These are phyloP conservation scores for Schwanniomyces vanrijiae DNA, from an alignment of 805 yeast species.

Conservation along the genomic window DNA sequence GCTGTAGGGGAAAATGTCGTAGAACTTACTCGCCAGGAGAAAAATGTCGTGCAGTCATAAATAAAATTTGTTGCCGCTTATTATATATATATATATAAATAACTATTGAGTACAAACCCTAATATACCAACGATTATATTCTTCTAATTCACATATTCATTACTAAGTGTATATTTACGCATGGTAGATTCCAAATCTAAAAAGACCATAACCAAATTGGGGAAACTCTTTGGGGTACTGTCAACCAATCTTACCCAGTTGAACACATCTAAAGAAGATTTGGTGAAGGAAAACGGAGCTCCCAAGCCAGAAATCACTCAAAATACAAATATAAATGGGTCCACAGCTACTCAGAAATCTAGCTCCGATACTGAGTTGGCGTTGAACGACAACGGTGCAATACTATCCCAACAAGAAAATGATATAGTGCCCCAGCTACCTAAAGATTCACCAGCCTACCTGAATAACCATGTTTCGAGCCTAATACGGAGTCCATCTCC, in stretches of 20 bases:
- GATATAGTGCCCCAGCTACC: slow-evolving; percentile 13
- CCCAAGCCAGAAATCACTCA: not conserved
- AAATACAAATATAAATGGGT: not conserved
- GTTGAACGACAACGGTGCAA: slow-evolving; percentile 4
- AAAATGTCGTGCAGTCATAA: slow-evolving; percentile 1
- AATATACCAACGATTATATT: not conserved
- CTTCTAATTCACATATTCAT: not conserved
- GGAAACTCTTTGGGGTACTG: slow-evolving; percentile 21
- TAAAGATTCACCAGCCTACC: not conserved
- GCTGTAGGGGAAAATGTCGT: not conserved
- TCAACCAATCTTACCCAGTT: slow-evolving; percentile 11
- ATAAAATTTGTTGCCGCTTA: not conserved
- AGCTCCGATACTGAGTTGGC: not conserved
- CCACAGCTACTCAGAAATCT: not conserved
- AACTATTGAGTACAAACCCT: not conserved
- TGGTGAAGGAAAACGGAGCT: not conserved
- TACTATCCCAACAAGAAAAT: slow-evolving; percentile 8
- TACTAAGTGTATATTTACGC: not conserved
- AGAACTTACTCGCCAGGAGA: not conserved
- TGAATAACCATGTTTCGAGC: not conserved
- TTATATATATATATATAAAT: not conserved
- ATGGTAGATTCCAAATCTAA: slow-evolving; percentile 18
- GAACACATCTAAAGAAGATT: not conserved
- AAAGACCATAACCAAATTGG: slow-evolving; percentile 17
- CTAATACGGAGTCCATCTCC: slow-evolving; percentile 4